Evolutionary conservation across 2,329 filamentous ascomycete genomes (phyloP), one percentile per base, ranked within the genome.

Genomic region (Remersonia thermophila): DNA sequence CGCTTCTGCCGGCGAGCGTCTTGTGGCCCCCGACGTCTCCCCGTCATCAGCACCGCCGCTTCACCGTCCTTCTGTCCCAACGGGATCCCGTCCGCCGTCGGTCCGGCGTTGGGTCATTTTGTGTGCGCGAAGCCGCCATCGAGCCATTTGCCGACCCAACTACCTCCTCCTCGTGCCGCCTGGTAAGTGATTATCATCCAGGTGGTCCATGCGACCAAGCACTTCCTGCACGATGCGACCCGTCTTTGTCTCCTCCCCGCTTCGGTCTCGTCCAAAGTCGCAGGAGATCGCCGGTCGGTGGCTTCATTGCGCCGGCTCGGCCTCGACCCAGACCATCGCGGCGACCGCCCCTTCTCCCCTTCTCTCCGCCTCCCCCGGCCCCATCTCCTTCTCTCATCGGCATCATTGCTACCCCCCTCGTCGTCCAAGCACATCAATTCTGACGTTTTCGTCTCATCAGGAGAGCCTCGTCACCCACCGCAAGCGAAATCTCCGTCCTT

Each of bases 131-230:
- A 39, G 33, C 36, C 42, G 40, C 47, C 43, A 45, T 50, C 43
- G 44, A 51, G 41, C 43, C 44, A 40, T 45, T 41, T 42, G 36
- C 27, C 37, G 36, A 42, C 52, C 51, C 45, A 45, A 55, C 54
- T 50, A 52, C 49, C 48, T 54, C 50, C 54, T 53, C 38, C 41
- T 47, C 44, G 40, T 46, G 41, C 47, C 42, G 47, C 51, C 44
- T 49, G 47, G 61, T 65, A 54, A 59, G 61, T 59, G 43, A 42
- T 47, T 45, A 39, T 45, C 46, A 46, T 41, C 45, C 52, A 46
- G 32, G 40, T 40, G 40, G 41, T 45, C 36, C 44, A 55, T 53
- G 61, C 60, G 60, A 64, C 60, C 57, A 47, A 48, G 39, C 29
- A 27, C 48, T 35, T 37, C 36, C 42, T 41, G 33, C 33, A 14